Conservation (phyloP, 495 filamentous ascomycete genomes). For the Penicillium pancosmium region DNA sequence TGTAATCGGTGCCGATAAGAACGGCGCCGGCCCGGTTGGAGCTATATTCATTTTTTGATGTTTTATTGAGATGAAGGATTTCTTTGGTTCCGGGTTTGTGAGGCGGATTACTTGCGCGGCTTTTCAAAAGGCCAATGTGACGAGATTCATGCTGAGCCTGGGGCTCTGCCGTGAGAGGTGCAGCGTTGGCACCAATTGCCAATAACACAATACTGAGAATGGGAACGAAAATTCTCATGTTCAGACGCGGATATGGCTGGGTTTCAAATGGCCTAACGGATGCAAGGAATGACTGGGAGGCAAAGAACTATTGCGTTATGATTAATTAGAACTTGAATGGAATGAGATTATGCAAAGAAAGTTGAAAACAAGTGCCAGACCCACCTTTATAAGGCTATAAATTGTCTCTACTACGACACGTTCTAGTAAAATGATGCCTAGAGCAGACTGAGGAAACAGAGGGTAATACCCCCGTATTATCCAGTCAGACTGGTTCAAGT, state of each 20-base stretch:
- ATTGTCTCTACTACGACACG: no score
- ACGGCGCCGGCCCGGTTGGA: constrained; percentile 61
- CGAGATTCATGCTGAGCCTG: constrained; percentile 19
- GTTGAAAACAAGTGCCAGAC: no score
- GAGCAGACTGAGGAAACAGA: no score
- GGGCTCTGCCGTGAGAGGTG: constrained; percentile 28
- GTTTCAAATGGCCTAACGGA: no score
- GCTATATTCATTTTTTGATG: constrained; percentile 44
- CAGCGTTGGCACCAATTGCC: constrained; percentile 27
- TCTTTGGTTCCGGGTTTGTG: constrained; percentile 30
- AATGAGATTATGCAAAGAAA: no score
- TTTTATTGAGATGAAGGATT: constrained; percentile 26
- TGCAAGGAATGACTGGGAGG: no score
- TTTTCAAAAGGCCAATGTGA: constrained; percentile 1
- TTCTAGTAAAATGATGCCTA: no score
- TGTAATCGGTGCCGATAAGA: constrained; percentile 48
- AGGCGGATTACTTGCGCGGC: constrained; percentile 25
- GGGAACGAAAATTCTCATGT: constrained; percentile 34
- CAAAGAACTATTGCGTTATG: no score
- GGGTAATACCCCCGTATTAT: no score
- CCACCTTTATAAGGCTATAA: no score
- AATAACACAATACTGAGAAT: constrained; percentile 27
- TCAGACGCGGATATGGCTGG: background rate
- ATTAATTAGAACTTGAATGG: no score
- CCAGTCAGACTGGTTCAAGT: no score